Conservation (phyloP, 345 rosid species). For the Carallia pectinifolia region DNA sequence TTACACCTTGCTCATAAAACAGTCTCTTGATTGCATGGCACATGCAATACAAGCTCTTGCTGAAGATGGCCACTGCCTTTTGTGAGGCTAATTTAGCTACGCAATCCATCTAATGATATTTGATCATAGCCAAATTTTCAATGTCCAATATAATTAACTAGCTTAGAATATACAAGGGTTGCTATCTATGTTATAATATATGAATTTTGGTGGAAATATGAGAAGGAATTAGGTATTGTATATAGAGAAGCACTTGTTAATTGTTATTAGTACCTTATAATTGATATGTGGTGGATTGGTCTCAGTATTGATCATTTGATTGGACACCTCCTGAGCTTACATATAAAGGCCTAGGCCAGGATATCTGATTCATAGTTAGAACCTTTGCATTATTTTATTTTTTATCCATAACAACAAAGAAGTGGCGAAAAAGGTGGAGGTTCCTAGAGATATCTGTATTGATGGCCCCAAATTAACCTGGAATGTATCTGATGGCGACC, state of each 20-base stretch:
- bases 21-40: conserved; percentile 81
- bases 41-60: conserved; percentile 92
- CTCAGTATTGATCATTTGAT: too few species aligned
- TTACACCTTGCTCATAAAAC: conserved; percentile 88
- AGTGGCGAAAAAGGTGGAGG: conserved; percentile 24
- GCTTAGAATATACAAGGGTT: too few species aligned
- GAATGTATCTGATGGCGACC: conserved; percentile 32
- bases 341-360: background rate
- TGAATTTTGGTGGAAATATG: background rate
- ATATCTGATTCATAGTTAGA: background rate
- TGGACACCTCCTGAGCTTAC: background rate
- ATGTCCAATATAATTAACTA: too few species aligned
- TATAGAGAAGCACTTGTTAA: background rate
- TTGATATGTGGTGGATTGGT: background rate
- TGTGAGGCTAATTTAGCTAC: conserved; percentile 69
- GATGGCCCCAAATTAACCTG: conserved; percentile 22
- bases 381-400: conserved; percentile 2
- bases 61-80: conserved; percentile 89
- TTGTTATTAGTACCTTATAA: too few species aligned
- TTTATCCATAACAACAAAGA: conserved; percentile 2
- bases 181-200: too few species aligned
- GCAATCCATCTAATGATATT: conserved; percentile 47
- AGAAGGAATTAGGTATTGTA: background rate
- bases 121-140: too few species aligned
- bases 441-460: conserved; percentile 37